phyloP scores from a whole-genome alignment of 345 rosid genomes.

The Psidium guajava region DNA sequence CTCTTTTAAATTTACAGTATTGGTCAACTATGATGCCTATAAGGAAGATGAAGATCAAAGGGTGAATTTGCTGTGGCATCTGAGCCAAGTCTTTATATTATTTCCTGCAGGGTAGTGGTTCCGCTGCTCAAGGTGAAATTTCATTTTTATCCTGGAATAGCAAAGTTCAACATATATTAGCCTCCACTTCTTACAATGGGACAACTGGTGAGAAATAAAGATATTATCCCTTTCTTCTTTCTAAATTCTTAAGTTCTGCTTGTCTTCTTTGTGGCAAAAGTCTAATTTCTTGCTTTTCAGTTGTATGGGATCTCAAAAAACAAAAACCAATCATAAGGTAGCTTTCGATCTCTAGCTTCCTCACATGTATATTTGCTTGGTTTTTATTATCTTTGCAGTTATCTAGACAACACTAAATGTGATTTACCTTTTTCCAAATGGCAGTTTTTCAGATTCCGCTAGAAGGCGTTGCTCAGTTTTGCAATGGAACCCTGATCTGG shows the following conservation, averaged over 20 bases:
- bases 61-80: not conserved
- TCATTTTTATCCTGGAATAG: constrained; percentile 94
- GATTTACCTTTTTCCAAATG: not conserved
- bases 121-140: constrained; percentile 94
- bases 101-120: constrained; percentile 69
- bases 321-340: constrained; percentile 94
- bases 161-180: constrained; percentile 86
- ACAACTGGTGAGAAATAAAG: constrained; percentile 66
- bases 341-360: constrained; percentile 3
- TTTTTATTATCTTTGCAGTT: not conserved
- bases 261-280: not conserved
- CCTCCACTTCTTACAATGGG: constrained; percentile 91
- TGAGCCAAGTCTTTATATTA: not conserved
- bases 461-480: constrained; percentile 93
- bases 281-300: constrained; percentile 25
- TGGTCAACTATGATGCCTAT: not conserved
- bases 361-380: not conserved
- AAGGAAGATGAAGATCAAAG: not conserved
- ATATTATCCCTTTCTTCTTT: not conserved
- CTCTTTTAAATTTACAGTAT: not conserved
- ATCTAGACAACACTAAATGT: not conserved
- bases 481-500: constrained; percentile 98
- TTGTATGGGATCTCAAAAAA: constrained; percentile 95
- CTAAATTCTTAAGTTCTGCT: not conserved
- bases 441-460: constrained; percentile 86